Evolutionary conservation across 306 rosid genomes (phyloP).

Genomic region (Geum urbanum): DNA sequence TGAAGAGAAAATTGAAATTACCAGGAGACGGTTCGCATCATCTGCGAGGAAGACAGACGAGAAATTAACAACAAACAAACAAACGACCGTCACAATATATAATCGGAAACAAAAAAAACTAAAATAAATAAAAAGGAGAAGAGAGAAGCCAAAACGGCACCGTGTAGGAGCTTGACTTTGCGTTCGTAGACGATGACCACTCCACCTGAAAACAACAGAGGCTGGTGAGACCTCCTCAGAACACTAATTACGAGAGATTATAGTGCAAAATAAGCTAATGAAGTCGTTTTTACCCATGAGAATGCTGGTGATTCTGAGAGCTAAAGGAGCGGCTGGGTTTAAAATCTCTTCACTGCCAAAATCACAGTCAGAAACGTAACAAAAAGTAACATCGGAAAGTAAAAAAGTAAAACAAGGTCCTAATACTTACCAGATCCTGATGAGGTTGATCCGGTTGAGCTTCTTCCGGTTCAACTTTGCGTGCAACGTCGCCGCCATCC

Average conservation of each 20-base stretch:
- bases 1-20: conserved; percentile 19
- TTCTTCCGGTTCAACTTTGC: conserved; percentile 64
- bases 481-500: conserved; percentile 62
- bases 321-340: conserved; percentile 88
- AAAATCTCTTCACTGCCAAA: conserved; percentile 73
- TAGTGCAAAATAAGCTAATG: not conserved
- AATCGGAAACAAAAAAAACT: not conserved
- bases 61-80: not conserved
- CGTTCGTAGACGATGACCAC: conserved; percentile 86
- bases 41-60: conserved; percentile 42
- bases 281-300: conserved; percentile 66
- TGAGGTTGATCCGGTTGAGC: conserved; percentile 62
- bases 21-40: conserved; percentile 80
- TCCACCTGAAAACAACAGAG: conserved; percentile 52
- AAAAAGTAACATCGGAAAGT: no score
- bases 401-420: not conserved
- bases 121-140: not conserved
- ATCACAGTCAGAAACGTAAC: not conserved
- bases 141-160: conserved; percentile 26
- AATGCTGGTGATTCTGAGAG: conserved; percentile 89
- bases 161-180: conserved; percentile 74
- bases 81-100: not conserved
- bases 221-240: conserved; percentile 8
- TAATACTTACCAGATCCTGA: conserved; percentile 59
- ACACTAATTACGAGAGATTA: not conserved